phyloP scores from a whole-genome alignment of 257 asterid species.

The Solanum peruvianum region DNA sequence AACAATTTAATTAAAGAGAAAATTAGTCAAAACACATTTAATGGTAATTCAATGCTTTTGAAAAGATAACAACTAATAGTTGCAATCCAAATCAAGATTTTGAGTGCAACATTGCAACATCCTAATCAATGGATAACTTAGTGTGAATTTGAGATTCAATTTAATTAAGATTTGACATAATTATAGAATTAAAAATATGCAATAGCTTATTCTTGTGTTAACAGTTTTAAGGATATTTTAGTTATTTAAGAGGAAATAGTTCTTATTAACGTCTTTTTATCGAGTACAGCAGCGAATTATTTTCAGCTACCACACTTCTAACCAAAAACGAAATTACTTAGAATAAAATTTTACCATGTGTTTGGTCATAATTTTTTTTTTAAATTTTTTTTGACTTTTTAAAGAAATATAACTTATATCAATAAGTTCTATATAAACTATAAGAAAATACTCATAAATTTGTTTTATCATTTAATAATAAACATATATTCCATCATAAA shows the following conservation, averaged over 20 bases:
- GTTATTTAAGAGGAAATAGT: too few species aligned
- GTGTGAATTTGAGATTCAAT: neutral
- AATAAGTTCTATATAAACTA: neutral
- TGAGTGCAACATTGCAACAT: neutral
- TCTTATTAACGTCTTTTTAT: too few species aligned
- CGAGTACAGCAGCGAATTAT: neutral
- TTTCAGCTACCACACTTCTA: neutral
- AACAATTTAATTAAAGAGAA: neutral
- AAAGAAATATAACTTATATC: neutral
- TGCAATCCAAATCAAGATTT: neutral
- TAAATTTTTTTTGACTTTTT: too few species aligned
- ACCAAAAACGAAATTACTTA: too few species aligned
- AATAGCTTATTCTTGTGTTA: too few species aligned
- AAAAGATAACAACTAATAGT: neutral
- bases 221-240: too few species aligned
- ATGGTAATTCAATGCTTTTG: neutral
- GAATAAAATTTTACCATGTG: neutral
- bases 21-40: neutral
- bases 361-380: too few species aligned
- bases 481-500: neutral
- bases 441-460: neutral
- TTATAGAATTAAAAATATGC: neutral
- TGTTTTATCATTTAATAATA: neutral
- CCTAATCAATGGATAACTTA: neutral
- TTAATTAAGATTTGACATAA: neutral